Evolutionary conservation across 345 rosid genomes (phyloP).

Genomic region (Mangifera indica): DNA sequence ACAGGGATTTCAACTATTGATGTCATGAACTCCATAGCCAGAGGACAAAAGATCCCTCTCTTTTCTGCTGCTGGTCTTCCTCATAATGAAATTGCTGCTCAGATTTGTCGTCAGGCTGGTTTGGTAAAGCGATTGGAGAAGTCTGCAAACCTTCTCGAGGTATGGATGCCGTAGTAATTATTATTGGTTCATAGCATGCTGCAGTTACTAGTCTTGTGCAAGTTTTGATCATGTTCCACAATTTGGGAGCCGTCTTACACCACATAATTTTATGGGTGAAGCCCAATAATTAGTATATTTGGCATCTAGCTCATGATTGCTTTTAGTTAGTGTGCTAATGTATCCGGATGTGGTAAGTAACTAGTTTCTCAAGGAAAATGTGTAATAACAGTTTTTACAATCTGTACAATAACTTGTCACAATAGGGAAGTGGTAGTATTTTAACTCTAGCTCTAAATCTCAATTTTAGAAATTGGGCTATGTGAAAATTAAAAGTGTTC

Average conservation of each 20-base stretch:
- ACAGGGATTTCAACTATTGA: slow-evolving; percentile 97
- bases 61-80: slow-evolving; percentile 99
- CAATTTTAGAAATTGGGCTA: not conserved
- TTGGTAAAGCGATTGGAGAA: slow-evolving; percentile 92
- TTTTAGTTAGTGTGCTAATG: not conserved
- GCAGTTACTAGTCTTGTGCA: not conserved
- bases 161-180: slow-evolving; percentile 18
- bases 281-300: not conserved
- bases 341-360: not conserved
- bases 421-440: not conserved
- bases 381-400: not conserved
- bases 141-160: slow-evolving; percentile 72
- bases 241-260: not conserved
- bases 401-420: not conserved
- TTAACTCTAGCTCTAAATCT: not conserved
- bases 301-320: not conserved
- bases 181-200: not conserved
- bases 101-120: slow-evolving; percentile 99
- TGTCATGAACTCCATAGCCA: slow-evolving; percentile 96
- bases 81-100: slow-evolving; percentile 98
- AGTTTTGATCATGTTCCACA: slow-evolving; percentile 1
- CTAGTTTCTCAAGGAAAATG: not conserved
- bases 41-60: slow-evolving; percentile 97
- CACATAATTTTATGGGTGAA: not conserved
- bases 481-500: not conserved